phyloP scores from a whole-genome alignment of 2,329 filamentous ascomycete species.

The Fusarium papillatum region DNA sequence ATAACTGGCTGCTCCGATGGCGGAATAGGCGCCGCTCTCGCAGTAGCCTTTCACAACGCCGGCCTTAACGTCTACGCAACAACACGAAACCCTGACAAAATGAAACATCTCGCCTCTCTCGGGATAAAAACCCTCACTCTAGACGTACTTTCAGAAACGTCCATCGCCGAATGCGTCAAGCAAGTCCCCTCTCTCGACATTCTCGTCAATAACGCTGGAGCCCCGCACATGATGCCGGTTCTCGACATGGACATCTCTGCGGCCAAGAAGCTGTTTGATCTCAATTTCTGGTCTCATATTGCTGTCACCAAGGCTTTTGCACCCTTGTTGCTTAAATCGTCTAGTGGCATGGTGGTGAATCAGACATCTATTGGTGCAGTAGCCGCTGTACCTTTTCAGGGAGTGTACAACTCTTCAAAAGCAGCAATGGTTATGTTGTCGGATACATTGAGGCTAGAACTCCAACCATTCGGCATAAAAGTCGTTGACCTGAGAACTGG shows the following conservation, averaged over 20 bases:
- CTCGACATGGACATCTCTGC: neutral
- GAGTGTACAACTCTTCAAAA: constrained; percentile 43
- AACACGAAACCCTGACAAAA: neutral
- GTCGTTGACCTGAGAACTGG: constrained; percentile 16
- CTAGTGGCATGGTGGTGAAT: constrained; percentile 43
- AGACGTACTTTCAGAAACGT: constrained; percentile 6
- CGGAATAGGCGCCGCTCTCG: neutral
- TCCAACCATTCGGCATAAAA: constrained; percentile 42
- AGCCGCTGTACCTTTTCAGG: constrained; percentile 9
- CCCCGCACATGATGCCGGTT: constrained; percentile 12
- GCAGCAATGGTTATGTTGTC: constrained; percentile 39
- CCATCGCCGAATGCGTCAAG: constrained; percentile 38
- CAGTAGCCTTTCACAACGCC: neutral
- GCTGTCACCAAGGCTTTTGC: constrained; percentile 53
- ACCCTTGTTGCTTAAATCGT: constrained; percentile 39
- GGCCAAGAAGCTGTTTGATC: constrained; percentile 51
- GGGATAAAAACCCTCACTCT: neutral
- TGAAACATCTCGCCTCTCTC: neutral
- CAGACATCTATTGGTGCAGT: constrained; percentile 32
- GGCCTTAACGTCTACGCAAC: neutral
- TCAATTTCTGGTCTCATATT: constrained; percentile 56
- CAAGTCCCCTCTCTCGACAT: neutral
- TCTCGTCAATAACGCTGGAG: constrained; percentile 23
- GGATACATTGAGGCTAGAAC: constrained; percentile 45
- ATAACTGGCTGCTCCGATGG: neutral